These are phyloP conservation scores for Venturia asperata DNA, from an alignment of 2,329 filamentous ascomycete species.

Conservation along the genomic window DNA sequence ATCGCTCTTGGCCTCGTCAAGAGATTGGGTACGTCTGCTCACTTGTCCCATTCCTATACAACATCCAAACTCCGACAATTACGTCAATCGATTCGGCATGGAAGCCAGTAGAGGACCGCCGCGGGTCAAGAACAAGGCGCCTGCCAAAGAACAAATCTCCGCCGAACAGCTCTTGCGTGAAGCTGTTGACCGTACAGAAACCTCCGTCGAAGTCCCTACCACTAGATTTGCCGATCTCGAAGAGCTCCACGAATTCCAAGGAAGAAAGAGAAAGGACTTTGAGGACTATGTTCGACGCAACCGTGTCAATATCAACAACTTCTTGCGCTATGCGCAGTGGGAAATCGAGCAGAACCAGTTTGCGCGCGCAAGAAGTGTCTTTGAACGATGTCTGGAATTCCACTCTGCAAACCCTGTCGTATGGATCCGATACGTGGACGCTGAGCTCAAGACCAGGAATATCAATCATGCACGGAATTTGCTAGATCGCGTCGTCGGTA, in stretches of 20 bases:
- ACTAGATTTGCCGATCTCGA: constrained; percentile 94
- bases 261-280: constrained; percentile 90
- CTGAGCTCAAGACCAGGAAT: constrained; percentile 90
- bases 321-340: constrained; percentile 96
- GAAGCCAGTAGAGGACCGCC: constrained; percentile 32
- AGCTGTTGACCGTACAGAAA: constrained; percentile 93
- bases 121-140: constrained; percentile 96
- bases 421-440: constrained; percentile 91
- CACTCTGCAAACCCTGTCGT: constrained; percentile 78
- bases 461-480: constrained; percentile 96
- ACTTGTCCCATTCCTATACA: too few species aligned
- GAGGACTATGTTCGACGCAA: constrained; percentile 97
- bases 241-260: constrained; percentile 96
- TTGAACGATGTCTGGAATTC: constrained; percentile 89
- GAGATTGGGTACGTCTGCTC: background rate
- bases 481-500: constrained; percentile 87
- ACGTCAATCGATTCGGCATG: background rate
- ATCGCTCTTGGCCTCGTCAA: background rate
- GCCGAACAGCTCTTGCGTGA: constrained; percentile 96
- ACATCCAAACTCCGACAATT: background rate
- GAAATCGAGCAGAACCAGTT: constrained; percentile 98
- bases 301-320: constrained; percentile 94
- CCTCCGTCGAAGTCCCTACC: constrained; percentile 77
- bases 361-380: constrained; percentile 81
- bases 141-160: constrained; percentile 76